A percentile compares a stretch with the other conserved stretches of the same genome.
phyloP scores from a whole-genome alignment of 768 basidiomycete genomes.

The Pholiota molesta region DNA sequence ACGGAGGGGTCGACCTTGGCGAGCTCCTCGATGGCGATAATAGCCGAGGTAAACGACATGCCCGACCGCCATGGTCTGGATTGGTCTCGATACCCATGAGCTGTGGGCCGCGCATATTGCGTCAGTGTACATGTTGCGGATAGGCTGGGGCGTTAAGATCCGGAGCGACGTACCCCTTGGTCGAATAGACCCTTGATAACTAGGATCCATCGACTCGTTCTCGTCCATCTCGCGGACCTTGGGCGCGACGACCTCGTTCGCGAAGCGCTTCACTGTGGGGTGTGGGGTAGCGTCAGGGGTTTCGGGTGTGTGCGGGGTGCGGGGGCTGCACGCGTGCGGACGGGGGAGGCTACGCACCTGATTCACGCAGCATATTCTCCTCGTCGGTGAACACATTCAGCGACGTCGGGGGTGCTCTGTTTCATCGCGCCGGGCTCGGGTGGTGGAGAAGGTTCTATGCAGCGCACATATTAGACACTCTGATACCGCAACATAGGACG shows the following conservation, averaged over 20 bases:
- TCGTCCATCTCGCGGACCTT: constrained; percentile 98
- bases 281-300: constrained; percentile 7
- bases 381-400: constrained; percentile 90
- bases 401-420: constrained; percentile 44
- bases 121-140: not conserved
- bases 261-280: constrained; percentile 78
- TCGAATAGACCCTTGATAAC: constrained; percentile 91
- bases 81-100: constrained; percentile 98
- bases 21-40: constrained; percentile 96
- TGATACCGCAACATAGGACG: not conserved
- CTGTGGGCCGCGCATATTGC: constrained; percentile 38
- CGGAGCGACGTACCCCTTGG: constrained; percentile 72
- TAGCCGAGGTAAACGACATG: constrained; percentile 91
- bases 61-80: constrained; percentile 84
- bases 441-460: constrained; percentile 41
- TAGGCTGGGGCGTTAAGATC: not conserved
- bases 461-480: not conserved
- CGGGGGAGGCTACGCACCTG: constrained; percentile 53
- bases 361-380: constrained; percentile 90
- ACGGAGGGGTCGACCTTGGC: constrained; percentile 96
- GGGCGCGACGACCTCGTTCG: constrained; percentile 85
- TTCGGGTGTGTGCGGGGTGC: not conserved
- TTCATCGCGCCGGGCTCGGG: constrained; percentile 34
- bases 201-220: constrained; percentile 90
- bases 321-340: not conserved